Conservation (phyloP, 306 rosid species). For the Inga leiocalycina region DNA sequence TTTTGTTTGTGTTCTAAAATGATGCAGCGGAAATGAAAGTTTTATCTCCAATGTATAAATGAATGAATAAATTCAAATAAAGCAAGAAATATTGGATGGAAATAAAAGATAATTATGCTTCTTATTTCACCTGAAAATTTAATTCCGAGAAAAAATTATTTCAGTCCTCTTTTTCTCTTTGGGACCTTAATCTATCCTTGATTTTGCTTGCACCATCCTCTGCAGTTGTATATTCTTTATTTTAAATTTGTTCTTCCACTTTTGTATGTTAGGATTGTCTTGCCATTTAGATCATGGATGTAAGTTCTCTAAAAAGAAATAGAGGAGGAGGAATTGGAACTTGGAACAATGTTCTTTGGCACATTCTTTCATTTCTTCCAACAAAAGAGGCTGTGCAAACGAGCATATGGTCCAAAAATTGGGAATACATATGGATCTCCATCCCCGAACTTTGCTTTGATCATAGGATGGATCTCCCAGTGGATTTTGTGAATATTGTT, state of each 20-base stretch:
- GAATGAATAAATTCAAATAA: too few species aligned
- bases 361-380: constrained; percentile 19
- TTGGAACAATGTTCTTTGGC: not conserved
- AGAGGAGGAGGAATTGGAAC: not conserved
- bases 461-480: not conserved
- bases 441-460: constrained; percentile 1
- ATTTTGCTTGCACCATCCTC: not conserved
- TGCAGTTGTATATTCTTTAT: not conserved
- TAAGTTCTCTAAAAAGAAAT: not conserved
- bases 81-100: not conserved
- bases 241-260: not conserved
- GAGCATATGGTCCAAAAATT: constrained; percentile 26
- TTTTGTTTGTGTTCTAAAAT: too few species aligned
- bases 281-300: too few species aligned
- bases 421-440: constrained; percentile 30
- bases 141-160: too few species aligned
- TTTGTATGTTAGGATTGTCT: too few species aligned
- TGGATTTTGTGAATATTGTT: constrained; percentile 30
- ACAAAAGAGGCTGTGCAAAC: constrained; percentile 35
- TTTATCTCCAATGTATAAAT: not conserved
- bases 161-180: not conserved
- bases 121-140: not conserved
- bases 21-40: too few species aligned
- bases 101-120: not conserved
- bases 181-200: not conserved